phyloP scores from a whole-genome alignment of 176 grass and related monocot genomes.

The Hsuehochloa calcarea region DNA sequence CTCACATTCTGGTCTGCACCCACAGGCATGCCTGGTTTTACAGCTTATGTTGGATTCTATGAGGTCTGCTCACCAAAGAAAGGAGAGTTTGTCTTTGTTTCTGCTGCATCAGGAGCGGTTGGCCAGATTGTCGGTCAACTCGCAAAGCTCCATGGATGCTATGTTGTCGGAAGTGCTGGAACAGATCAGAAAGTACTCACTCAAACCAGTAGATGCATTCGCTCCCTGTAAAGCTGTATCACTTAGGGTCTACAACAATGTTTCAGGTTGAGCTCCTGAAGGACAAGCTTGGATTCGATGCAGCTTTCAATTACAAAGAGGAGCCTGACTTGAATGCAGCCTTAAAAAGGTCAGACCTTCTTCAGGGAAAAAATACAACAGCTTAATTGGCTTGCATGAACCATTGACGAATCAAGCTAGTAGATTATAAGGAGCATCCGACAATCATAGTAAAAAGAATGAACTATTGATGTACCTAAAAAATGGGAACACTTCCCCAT shows the following conservation, averaged over 20 bases:
- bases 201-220: not conserved
- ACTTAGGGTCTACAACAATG: not conserved
- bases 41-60: conserved; percentile 84
- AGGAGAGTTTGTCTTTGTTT: conserved; percentile 84
- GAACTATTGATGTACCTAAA: not conserved
- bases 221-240: conserved; percentile 16
- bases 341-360: conserved; percentile 51
- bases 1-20: not conserved
- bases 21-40: conserved; percentile 91
- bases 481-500: not conserved
- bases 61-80: conserved; percentile 75
- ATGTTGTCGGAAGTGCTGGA: conserved; percentile 84
- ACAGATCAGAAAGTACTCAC: conserved; percentile 12
- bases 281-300: conserved; percentile 70
- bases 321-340: conserved; percentile 67
- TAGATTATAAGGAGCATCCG: not conserved
- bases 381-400: not conserved
- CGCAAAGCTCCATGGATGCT: conserved; percentile 89
- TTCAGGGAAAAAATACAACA: not conserved
- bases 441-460: not conserved
- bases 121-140: conserved; percentile 90
- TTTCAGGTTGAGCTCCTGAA: conserved; percentile 88
- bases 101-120: conserved; percentile 87
- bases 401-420: not conserved
- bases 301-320: conserved; percentile 92